Percentiles rank a stretch among this genome's conserved stretches.
These are phyloP conservation scores for Dendrobium nobile DNA, from an alignment of 106 monocot genomes.

Conservation along the genomic window DNA sequence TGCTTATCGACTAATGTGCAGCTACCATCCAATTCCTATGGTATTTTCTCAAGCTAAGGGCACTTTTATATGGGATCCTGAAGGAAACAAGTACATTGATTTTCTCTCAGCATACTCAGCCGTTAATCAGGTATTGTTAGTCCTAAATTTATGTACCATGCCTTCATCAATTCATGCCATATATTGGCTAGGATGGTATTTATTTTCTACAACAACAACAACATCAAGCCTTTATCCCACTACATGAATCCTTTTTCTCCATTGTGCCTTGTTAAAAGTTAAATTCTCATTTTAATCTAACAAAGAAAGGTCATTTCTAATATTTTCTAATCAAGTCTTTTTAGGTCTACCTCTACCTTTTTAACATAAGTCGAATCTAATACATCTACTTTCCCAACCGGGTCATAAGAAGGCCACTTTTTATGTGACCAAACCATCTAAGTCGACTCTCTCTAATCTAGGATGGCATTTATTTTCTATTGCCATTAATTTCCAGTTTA, in stretches of 20 bases:
- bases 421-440: too few relatives aligned
- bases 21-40: slow-evolving; percentile 98
- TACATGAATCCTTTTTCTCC: too few relatives aligned
- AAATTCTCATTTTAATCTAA: too few relatives aligned
- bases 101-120: slow-evolving; percentile 99
- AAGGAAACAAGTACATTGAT: slow-evolving; percentile 97
- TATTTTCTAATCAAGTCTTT: too few relatives aligned
- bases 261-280: too few relatives aligned
- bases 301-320: too few relatives aligned
- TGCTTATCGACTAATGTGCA: slow-evolving; percentile 24
- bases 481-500: background rate
- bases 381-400: too few relatives aligned
- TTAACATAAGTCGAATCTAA: too few relatives aligned
- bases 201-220: background rate
- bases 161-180: background rate
- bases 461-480: background rate
- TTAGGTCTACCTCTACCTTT: too few relatives aligned
- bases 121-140: slow-evolving; percentile 71
- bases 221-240: too few relatives aligned
- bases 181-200: background rate
- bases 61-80: slow-evolving; percentile 83
- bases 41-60: slow-evolving; percentile 93
- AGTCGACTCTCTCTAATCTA: too few relatives aligned
- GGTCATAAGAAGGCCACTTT: too few relatives aligned
- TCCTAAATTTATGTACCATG: background rate